phyloP scores from a whole-genome alignment of 2,329 filamentous ascomycete species.

The Boeremia lycopersici region DNA sequence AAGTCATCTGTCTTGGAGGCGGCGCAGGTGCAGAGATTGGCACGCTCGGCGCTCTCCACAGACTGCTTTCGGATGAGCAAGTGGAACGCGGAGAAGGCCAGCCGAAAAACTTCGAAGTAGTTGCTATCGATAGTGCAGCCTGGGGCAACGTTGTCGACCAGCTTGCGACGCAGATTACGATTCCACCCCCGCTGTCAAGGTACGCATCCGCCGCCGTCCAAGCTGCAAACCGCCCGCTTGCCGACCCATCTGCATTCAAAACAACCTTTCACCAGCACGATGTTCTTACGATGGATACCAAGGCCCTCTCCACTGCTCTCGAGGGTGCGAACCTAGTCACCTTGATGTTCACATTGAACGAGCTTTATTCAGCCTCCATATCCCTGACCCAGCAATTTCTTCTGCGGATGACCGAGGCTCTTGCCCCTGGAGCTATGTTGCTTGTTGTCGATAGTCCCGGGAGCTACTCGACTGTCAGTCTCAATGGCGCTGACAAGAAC shows the following conservation, averaged over 20 bases:
- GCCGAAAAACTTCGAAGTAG: constrained; percentile 50
- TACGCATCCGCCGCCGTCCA: constrained; percentile 56
- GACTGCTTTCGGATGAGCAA: constrained; percentile 35
- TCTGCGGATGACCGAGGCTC: constrained; percentile 65
- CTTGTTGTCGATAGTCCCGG: constrained; percentile 93
- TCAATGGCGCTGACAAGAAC: constrained; percentile 63
- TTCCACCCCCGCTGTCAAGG: constrained; percentile 53
- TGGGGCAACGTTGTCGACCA: constrained; percentile 70
- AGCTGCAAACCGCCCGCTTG: constrained; percentile 49
- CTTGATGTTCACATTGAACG: constrained; percentile 92
- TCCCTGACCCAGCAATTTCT: constrained; percentile 78
- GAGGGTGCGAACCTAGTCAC: constrained; percentile 65
- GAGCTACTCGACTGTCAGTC: constrained; percentile 81
- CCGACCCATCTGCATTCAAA: constrained; percentile 35
- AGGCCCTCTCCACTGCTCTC: constrained; percentile 43
- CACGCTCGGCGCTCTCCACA: constrained; percentile 63
- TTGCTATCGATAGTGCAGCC: constrained; percentile 80
- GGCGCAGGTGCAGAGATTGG: constrained; percentile 71
- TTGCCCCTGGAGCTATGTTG: constrained; percentile 68
- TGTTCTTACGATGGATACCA: constrained; percentile 52
- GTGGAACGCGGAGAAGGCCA: constrained; percentile 2
- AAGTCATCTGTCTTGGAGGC: constrained; percentile 65
- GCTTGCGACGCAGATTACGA: constrained; percentile 64
- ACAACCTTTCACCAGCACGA: constrained; percentile 58
- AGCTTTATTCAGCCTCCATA: constrained; percentile 82